Conservation (phyloP, 2,329 filamentous ascomycete species). For the Aureobasidium sp. region DNA sequence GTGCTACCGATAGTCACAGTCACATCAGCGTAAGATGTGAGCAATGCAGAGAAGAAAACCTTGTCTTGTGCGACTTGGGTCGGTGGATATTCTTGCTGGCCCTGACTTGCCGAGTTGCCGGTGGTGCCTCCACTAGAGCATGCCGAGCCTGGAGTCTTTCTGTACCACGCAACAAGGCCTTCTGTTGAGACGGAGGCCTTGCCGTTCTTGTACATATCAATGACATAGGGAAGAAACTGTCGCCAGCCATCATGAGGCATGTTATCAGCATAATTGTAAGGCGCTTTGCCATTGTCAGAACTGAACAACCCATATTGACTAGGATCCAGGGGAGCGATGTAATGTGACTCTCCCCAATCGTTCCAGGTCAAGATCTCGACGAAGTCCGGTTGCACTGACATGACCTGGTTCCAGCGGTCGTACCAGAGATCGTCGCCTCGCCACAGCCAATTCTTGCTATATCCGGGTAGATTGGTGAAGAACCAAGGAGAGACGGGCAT, state of each 20-base stretch:
- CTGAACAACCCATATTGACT: not conserved
- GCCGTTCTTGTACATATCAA: constrained; percentile 42
- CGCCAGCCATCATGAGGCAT: constrained; percentile 46
- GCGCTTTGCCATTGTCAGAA: constrained; percentile 26
- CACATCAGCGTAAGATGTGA: constrained; percentile 24
- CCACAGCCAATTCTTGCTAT: constrained; percentile 56
- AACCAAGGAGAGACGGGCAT: constrained; percentile 44
- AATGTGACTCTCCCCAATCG: constrained; percentile 52
- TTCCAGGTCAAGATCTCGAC: constrained; percentile 54
- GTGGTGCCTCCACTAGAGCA: constrained; percentile 32
- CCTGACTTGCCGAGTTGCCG: constrained; percentile 25
- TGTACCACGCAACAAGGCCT: constrained; percentile 37
- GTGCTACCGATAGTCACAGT: constrained; percentile 26
- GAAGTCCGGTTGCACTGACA: constrained; percentile 42
- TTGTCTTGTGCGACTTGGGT: constrained; percentile 34
- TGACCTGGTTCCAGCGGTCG: constrained; percentile 48
- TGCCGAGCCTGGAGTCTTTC: constrained; percentile 28
- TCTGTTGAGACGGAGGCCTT: constrained; percentile 18
- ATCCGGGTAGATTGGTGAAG: constrained; percentile 48
- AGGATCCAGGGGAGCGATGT: constrained; percentile 31
- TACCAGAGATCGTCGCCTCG: constrained; percentile 54
- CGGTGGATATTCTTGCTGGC: constrained; percentile 16
- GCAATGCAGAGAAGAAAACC: constrained; percentile 36
- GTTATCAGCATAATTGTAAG: constrained; percentile 39
- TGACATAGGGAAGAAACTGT: constrained; percentile 42